phyloP scores from a whole-genome alignment of 2,329 filamentous ascomycete genomes.

The Tetracladium maxilliforme region DNA sequence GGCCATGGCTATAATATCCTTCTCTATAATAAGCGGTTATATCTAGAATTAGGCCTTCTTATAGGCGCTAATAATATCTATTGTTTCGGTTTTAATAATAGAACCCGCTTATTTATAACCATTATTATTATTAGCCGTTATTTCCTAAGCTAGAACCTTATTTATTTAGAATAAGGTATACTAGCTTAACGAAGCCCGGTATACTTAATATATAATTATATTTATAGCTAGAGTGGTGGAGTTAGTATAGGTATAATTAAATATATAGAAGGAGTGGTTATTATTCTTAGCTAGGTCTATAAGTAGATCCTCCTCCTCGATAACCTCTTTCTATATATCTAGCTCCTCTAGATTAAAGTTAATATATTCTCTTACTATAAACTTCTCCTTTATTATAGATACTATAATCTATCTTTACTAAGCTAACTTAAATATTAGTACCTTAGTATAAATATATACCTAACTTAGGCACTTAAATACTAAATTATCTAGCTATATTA shows the following conservation, averaged over 20 bases:
- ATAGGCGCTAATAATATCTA: slow-evolving; percentile 3
- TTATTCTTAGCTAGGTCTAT: slow-evolving; percentile 4
- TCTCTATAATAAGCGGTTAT: slow-evolving; percentile 2
- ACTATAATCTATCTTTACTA: slow-evolving; percentile 3
- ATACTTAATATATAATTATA: slow-evolving; percentile 4
- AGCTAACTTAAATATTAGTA: slow-evolving; percentile 3
- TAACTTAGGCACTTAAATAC: slow-evolving; percentile 3
- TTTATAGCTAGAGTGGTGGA: slow-evolving; percentile 3
- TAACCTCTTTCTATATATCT: too few relatives aligned
- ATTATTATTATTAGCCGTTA: too few relatives aligned
- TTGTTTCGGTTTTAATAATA: slow-evolving; percentile 2
- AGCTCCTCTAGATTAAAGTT: too few relatives aligned
- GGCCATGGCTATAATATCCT: slow-evolving; percentile 2
- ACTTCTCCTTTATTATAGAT: slow-evolving; percentile 6
- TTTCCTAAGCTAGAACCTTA: slow-evolving; percentile 3
- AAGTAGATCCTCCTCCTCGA: too few relatives aligned
- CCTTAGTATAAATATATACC: slow-evolving; percentile 2
- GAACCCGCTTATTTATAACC: too few relatives aligned
- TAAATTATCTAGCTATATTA: slow-evolving; percentile 3
- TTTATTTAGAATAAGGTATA: slow-evolving; percentile 4
- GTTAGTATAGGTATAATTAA: slow-evolving; percentile 5
- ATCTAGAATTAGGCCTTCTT: slow-evolving; percentile 1
- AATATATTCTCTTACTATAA: slow-evolving; percentile 3
- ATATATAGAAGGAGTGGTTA: slow-evolving; percentile 4
- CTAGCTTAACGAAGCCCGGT: slow-evolving; percentile 3